phyloP scores from a whole-genome alignment of 2,329 filamentous ascomycete genomes.

The Penicillium freii region DNA sequence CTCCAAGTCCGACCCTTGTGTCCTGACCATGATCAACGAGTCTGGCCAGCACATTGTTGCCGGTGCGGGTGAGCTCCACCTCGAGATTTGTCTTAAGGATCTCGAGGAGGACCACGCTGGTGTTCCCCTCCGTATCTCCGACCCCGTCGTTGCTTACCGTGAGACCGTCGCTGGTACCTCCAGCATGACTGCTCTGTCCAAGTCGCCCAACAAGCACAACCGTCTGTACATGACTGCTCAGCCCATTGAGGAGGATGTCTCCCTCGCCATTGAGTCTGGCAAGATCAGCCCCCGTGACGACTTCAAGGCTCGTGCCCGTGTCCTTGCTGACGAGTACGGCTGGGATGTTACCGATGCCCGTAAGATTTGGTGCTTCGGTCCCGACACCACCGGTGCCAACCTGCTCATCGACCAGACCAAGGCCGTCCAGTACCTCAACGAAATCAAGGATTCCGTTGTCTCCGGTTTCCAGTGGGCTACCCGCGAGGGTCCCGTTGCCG shows the following conservation, averaged over 20 bases:
- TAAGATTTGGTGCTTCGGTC: slow-evolving; percentile 99
- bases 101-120: slow-evolving; percentile 98
- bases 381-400: slow-evolving; percentile 96
- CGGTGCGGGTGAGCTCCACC: slow-evolving; percentile 97
- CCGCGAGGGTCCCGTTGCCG: slow-evolving; percentile 93
- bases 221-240: slow-evolving; percentile 95
- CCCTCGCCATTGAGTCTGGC: slow-evolving; percentile 83
- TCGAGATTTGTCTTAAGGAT: slow-evolving; percentile 99
- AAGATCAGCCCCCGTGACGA: slow-evolving; percentile 95
- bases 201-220: slow-evolving; percentile 99
- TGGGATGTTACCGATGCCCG: slow-evolving; percentile 99
- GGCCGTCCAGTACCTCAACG: slow-evolving; percentile 99
- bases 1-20: slow-evolving; percentile 99
- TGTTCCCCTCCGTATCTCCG: slow-evolving; percentile 95
- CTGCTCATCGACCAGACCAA: slow-evolving; percentile 99
- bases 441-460: slow-evolving; percentile 99
- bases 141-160: slow-evolving; percentile 98
- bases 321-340: slow-evolving; percentile 93
- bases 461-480: slow-evolving; percentile 99
- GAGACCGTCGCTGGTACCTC: slow-evolving; percentile 85
- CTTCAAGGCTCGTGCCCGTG: slow-evolving; percentile 96
- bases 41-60: slow-evolving; percentile 99
- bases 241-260: slow-evolving; percentile 88
- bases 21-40: slow-evolving; percentile 82
- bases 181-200: slow-evolving; percentile 94